A percentile compares a stretch with the other conserved stretches of the same genome.
phyloP scores from a whole-genome alignment of 192 early-diverging fungal genomes.

The Coemansia erecta region DNA sequence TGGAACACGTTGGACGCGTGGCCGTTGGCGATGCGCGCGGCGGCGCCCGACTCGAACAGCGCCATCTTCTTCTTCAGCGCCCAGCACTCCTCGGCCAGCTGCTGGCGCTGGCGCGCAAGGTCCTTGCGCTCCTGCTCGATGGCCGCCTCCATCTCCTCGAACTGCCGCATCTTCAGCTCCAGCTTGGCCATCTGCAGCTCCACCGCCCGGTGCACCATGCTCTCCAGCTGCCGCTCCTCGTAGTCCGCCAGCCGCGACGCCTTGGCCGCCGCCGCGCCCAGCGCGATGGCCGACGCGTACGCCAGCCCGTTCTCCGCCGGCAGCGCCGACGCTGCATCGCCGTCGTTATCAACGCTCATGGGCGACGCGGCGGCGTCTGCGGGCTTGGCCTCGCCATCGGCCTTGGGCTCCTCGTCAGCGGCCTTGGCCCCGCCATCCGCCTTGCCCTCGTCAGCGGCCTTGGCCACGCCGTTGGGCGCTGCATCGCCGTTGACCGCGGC shows the following conservation, averaged over 20 bases:
- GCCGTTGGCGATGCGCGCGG: slow-evolving; percentile 20
- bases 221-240: slow-evolving; percentile 85
- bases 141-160: slow-evolving; percentile 85
- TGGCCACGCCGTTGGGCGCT: not conserved
- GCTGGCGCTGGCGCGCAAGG: slow-evolving; percentile 58
- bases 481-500: too few species aligned
- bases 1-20: slow-evolving; percentile 21
- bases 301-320: slow-evolving; percentile 59
- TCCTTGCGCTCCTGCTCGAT: slow-evolving; percentile 87
- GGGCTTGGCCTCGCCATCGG: slow-evolving; percentile 12
- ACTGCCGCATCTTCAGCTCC: slow-evolving; percentile 89
- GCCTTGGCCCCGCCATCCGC: not conserved
- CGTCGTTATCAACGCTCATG: too few species aligned
- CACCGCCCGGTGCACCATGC: slow-evolving; percentile 75
- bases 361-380: slow-evolving; percentile 4
- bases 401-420: slow-evolving; percentile 16
- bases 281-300: slow-evolving; percentile 78
- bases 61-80: slow-evolving; percentile 51
- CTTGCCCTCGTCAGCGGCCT: slow-evolving; percentile 1
- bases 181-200: slow-evolving; percentile 87
- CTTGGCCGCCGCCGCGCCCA: slow-evolving; percentile 92
- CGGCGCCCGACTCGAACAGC: slow-evolving; percentile 41
- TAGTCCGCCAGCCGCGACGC: slow-evolving; percentile 75
- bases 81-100: slow-evolving; percentile 52
- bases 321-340: slow-evolving; percentile 6